Percentiles rank a stretch among this genome's conserved stretches.
phyloP scores from a whole-genome alignment of 495 filamentous ascomycete genomes.

The Penicillium pulvis region DNA sequence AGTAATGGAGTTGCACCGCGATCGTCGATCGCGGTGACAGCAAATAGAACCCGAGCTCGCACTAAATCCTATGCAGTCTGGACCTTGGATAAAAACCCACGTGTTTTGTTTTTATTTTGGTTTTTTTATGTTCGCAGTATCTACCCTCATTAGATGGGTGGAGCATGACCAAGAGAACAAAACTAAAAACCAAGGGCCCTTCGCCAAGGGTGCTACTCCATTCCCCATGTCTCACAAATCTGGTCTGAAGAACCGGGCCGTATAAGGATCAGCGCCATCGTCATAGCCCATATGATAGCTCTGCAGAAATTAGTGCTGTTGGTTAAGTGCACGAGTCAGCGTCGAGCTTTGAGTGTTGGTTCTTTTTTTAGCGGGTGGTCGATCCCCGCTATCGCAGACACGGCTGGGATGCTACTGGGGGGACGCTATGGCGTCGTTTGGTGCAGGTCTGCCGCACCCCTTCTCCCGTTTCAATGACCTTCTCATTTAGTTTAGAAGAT shows the following conservation, averaged over 20 bases:
- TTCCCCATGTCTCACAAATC: conserved; percentile 8
- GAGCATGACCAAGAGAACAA: neutral
- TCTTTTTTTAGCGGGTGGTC: conserved; percentile 18
- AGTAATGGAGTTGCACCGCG: neutral
- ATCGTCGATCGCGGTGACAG: conserved; percentile 5
- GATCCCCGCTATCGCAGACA: conserved; percentile 7
- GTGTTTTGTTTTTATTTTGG: neutral
- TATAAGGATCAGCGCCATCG: neutral
- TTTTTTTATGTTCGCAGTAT: neutral
- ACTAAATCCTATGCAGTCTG: neutral
- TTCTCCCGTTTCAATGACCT: neutral
- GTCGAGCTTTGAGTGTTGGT: conserved; percentile 13
- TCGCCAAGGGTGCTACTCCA: conserved; percentile 2
- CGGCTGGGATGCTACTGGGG: conserved; percentile 5
- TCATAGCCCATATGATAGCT: conserved; percentile 12
- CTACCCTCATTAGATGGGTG: neutral
- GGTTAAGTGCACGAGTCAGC: conserved; percentile 10
- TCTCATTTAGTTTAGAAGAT: neutral
- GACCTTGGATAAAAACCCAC: neutral
- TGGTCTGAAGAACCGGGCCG: neutral
- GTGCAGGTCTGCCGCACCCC: neutral
- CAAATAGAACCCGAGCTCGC: neutral
- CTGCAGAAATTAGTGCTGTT: conserved; percentile 8
- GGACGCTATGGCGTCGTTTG: neutral
- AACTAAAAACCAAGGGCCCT: neutral